Percentiles rank a stretch among this genome's conserved stretches.
Conservation (phyloP, 108 stramenopile species). For the Ochromonas danica region DNA sequence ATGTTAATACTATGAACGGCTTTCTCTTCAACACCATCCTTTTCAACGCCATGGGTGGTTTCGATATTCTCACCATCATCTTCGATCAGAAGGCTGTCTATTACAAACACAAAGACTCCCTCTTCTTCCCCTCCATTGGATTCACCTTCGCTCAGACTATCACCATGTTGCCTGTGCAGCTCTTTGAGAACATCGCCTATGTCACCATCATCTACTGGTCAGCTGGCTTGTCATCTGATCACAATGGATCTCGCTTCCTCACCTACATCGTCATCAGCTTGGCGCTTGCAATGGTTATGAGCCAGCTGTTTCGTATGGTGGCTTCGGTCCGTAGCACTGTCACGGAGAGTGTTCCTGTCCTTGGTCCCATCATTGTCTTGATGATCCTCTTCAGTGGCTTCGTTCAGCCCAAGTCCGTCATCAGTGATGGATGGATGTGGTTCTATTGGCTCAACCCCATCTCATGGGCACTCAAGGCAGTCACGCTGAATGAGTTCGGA, state of each 20-base stretch:
- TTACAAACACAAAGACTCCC: constrained; percentile 78
- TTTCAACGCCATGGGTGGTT: constrained; percentile 61
- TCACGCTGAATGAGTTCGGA: constrained; percentile 44
- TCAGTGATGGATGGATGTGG: constrained; percentile 45
- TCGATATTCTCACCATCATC: constrained; percentile 66
- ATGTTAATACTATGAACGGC: constrained; percentile 7
- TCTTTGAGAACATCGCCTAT: constrained; percentile 40
- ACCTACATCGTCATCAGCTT: constrained; percentile 34
- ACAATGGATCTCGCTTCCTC: constrained; percentile 44
- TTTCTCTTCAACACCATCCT: constrained; percentile 48
- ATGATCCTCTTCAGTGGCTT: constrained; percentile 58
- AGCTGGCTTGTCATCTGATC: constrained; percentile 36
- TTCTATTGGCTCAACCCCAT: constrained; percentile 48
- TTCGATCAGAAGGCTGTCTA: constrained; percentile 65
- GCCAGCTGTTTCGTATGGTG: constrained; percentile 50
- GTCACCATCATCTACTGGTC: constrained; percentile 51
- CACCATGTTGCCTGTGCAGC: not conserved
- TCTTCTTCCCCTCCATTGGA: constrained; percentile 71
- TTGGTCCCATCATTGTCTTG: constrained; percentile 47
- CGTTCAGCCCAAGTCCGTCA: constrained; percentile 35
- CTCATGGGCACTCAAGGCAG: constrained; percentile 39
- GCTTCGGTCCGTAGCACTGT: constrained; percentile 47
- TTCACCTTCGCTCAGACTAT: constrained; percentile 22
- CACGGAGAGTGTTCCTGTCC: constrained; percentile 43
- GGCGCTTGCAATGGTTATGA: constrained; percentile 38